Evolutionary conservation across 768 basidiomycete species (phyloP).

Genomic region (Mycena galericulata): DNA sequence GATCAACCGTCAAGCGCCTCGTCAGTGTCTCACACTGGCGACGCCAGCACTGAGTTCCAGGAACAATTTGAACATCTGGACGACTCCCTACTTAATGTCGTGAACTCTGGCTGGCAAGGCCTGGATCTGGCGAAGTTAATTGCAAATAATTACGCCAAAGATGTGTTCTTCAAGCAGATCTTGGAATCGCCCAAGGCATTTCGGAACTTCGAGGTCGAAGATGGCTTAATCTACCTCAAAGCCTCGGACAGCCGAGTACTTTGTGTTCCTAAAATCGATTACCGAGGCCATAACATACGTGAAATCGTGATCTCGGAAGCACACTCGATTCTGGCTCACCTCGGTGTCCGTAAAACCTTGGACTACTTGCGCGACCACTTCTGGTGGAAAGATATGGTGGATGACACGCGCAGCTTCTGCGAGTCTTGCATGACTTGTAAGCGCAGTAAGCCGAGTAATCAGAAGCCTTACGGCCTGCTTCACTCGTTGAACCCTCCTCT

Average conservation of each 20-base stretch:
- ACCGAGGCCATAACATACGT: constrained; percentile 7
- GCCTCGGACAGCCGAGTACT: too few species aligned
- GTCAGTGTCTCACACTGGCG: too few species aligned
- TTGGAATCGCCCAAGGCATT: too few species aligned
- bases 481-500: constrained; percentile 32
- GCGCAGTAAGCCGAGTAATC: constrained; percentile 22
- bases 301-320: constrained; percentile 42
- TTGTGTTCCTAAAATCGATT: constrained; percentile 1
- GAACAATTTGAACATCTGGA: too few species aligned
- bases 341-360: constrained; percentile 40
- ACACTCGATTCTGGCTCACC: constrained; percentile 41
- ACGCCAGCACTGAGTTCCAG: too few species aligned
- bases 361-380: constrained; percentile 30
- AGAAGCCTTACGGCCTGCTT: constrained; percentile 34
- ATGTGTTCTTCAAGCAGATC: constrained; percentile 13
- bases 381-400: constrained; percentile 31
- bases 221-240: too few species aligned
- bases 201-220: too few species aligned
- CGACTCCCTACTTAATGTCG: not conserved
- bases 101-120: constrained; percentile 22
- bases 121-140: constrained; percentile 6
- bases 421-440: constrained; percentile 24
- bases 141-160: not conserved
- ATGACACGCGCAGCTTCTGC: constrained; percentile 21
- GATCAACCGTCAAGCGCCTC: too few species aligned